Percentiles rank a stretch among this genome's conserved stretches.
Conservation (phyloP, 805 yeast genomes). For the Candida boleticola region DNA sequence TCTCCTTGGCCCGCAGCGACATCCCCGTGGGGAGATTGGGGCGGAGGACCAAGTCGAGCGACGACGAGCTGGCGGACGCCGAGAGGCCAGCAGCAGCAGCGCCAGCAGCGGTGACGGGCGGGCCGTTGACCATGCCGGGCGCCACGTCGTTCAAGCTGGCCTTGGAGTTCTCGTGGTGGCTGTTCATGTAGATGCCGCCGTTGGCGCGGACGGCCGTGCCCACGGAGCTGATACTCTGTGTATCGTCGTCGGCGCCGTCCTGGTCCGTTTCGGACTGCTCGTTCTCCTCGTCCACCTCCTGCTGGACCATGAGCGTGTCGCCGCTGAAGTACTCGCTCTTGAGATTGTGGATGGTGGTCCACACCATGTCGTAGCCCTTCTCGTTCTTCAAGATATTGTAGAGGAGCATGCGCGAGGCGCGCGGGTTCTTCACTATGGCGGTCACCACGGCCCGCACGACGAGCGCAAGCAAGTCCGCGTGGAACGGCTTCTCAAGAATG, state of each 20-base stretch:
- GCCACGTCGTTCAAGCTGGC: slow-evolving; percentile 6
- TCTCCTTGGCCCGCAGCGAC: slow-evolving; percentile 55
- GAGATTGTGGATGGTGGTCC: slow-evolving; percentile 30
- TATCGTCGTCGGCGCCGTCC: not conserved
- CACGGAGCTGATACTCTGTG: not conserved
- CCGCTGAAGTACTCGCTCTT: slow-evolving; percentile 23
- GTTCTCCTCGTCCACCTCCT: not conserved
- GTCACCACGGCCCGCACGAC: slow-evolving; percentile 56
- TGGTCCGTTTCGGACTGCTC: not conserved
- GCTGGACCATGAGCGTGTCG: slow-evolving; percentile 6
- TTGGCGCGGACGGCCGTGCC: not conserved
- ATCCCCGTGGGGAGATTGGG: slow-evolving; percentile 59
- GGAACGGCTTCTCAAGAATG: slow-evolving; percentile 36
- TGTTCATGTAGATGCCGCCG: not conserved
- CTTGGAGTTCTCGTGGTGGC: slow-evolving; percentile 3
- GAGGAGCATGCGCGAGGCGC: slow-evolving; percentile 52
- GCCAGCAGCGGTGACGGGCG: not conserved
- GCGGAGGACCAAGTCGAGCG: slow-evolving; percentile 40
- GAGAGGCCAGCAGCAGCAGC: not conserved
- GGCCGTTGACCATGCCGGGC: not conserved
- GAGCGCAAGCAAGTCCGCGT: slow-evolving; percentile 58
- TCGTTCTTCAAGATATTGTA: slow-evolving; percentile 47
- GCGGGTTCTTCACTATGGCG: slow-evolving; percentile 48
- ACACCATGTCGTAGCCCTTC: slow-evolving; percentile 33
- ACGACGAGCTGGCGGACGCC: slow-evolving; percentile 11